Percentiles rank a stretch among this genome's conserved stretches.
Evolutionary conservation across 1,139 yeast genomes (phyloP).

Genomic region (Yamadazyma dushanensis): DNA sequence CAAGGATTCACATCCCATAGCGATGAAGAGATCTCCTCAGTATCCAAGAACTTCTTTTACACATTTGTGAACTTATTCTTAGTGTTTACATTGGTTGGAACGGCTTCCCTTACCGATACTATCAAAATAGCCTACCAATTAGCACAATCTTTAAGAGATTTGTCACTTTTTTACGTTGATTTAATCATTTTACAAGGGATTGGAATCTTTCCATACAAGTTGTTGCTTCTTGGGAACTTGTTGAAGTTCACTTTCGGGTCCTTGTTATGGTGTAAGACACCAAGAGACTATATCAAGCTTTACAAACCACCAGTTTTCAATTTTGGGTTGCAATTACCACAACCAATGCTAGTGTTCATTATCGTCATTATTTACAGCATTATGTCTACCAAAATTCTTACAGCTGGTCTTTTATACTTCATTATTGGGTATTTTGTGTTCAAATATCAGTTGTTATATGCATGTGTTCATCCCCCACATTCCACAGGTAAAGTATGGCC

Average conservation of each 20-base stretch:
- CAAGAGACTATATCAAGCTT: conserved; percentile 47
- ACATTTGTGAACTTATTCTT: conserved; percentile 82
- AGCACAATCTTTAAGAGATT: conserved; percentile 67
- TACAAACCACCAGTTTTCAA: conserved; percentile 66
- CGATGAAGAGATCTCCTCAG: conserved; percentile 76
- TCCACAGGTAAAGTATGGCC: conserved; percentile 76
- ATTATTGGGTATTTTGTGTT: conserved; percentile 62
- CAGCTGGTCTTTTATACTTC: conserved; percentile 66
- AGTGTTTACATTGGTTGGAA: conserved; percentile 80
- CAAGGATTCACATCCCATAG: conserved; percentile 82
- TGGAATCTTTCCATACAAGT: conserved; percentile 79
- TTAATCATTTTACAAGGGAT: conserved; percentile 66
- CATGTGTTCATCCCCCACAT: conserved; percentile 70
- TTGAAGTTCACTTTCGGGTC: conserved; percentile 56
- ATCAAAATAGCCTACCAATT: conserved; percentile 76
- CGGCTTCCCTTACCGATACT: conserved; percentile 66
- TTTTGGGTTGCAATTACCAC: conserved; percentile 65
- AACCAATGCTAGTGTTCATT: conserved; percentile 60
- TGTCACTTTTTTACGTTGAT: conserved; percentile 71
- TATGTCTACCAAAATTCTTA: conserved; percentile 61
- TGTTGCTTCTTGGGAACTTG: conserved; percentile 67
- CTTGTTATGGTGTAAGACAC: conserved; percentile 52
- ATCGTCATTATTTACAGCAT: conserved; percentile 64
- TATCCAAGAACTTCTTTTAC: conserved; percentile 80
- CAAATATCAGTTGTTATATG: conserved; percentile 63